These are phyloP conservation scores for Dryas alaskensis DNA, from an alignment of 306 rosid genomes.

Conservation along the genomic window DNA sequence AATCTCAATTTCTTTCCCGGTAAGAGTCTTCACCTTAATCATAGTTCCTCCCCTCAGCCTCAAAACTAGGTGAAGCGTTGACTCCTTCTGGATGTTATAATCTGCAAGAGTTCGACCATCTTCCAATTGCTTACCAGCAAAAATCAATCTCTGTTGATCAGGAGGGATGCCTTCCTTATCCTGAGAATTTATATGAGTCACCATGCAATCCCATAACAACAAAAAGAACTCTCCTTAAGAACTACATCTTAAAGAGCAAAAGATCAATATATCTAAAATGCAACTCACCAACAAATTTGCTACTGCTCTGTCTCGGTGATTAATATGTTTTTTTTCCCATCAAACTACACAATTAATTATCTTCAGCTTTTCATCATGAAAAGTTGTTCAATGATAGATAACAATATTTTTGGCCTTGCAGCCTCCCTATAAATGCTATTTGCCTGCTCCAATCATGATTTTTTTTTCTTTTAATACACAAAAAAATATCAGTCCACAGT, in stretches of 20 bases:
- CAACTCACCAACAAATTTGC: too few relatives aligned
- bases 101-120: conserved; percentile 97
- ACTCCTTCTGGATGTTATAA: conserved; percentile 94
- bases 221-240: background rate
- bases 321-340: too few relatives aligned
- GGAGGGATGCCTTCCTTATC: conserved; percentile 99
- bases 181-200: conserved; percentile 31
- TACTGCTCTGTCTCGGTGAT: too few relatives aligned
- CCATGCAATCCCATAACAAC: background rate
- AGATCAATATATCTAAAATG: background rate
- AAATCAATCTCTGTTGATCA: conserved; percentile 91
- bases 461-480: too few relatives aligned
- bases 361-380: too few relatives aligned
- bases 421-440: too few relatives aligned
- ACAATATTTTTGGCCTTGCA: too few relatives aligned
- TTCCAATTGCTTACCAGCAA: conserved; percentile 98
- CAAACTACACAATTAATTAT: too few relatives aligned
- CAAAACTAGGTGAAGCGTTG: conserved; percentile 89
- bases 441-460: too few relatives aligned
- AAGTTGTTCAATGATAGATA: too few relatives aligned
- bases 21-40: conserved; percentile 97
- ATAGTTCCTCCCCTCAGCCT: conserved; percentile 99
- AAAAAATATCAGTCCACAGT: too few relatives aligned
- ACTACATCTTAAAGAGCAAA: background rate
- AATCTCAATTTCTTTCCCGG: conserved; percentile 98